phyloP scores from a whole-genome alignment of 2,329 filamentous ascomycete species.

The Neofusicoccum umdonicola region DNA sequence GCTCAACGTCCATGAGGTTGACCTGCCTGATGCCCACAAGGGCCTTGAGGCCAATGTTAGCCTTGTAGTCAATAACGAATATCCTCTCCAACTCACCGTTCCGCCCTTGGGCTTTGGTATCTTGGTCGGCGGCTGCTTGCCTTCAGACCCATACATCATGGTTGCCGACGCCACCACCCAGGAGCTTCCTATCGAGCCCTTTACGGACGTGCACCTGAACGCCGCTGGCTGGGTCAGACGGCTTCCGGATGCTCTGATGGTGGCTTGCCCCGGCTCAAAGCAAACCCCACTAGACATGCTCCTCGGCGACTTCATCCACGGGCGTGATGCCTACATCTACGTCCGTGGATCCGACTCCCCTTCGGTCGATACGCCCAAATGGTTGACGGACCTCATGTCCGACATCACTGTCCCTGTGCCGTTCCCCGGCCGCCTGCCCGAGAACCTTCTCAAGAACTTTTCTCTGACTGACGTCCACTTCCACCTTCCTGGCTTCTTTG shows the following conservation, averaged over 20 bases:
- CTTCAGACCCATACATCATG: conserved; percentile 69
- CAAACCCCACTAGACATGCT: conserved; percentile 83
- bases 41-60: conserved; percentile 80
- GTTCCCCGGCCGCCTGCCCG: conserved; percentile 77
- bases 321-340: conserved; percentile 74
- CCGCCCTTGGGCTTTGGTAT: conserved; percentile 83
- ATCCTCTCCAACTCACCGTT: conserved; percentile 72
- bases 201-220: conserved; percentile 64
- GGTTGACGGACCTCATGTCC: conserved; percentile 77
- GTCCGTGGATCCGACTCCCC: conserved; percentile 74
- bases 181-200: conserved; percentile 65
- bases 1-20: conserved; percentile 74
- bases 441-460: conserved; percentile 83
- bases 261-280: conserved; percentile 70
- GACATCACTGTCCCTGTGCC: conserved; percentile 81
- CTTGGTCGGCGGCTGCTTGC: conserved; percentile 76
- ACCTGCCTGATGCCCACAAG: conserved; percentile 52
- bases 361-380: conserved; percentile 68
- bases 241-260: conserved; percentile 70
- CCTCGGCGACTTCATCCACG: conserved; percentile 76
- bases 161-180: conserved; percentile 74
- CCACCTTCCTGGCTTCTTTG: conserved; percentile 74
- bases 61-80: conserved; percentile 69
- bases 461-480: conserved; percentile 84
- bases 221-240: conserved; percentile 70